Percentiles rank a stretch among this genome's conserved stretches.
These are phyloP conservation scores for Vitis rupestris DNA, from an alignment of 164 flowering plant species.

Conservation along the genomic window DNA sequence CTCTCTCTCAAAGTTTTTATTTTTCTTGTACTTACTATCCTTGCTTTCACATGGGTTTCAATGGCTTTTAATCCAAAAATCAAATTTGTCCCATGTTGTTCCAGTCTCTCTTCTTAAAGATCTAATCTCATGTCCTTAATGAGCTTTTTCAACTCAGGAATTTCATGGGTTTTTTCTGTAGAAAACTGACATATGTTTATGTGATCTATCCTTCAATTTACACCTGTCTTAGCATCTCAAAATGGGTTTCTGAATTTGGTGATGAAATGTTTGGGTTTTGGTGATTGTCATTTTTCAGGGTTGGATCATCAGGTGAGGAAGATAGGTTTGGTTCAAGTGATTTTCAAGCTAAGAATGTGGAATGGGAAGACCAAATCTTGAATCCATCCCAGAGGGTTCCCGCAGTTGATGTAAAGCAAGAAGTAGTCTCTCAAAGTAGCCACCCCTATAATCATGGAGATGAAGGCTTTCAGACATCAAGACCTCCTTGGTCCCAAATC, in stretches of 20 bases:
- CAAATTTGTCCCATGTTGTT: too few species aligned
- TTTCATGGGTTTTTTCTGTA: not conserved
- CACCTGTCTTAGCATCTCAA: not conserved
- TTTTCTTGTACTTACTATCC: not conserved
- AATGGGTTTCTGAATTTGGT: not conserved
- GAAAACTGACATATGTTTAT: not conserved
- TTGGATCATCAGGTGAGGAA: slow-evolving; percentile 33
- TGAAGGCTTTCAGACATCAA: slow-evolving; percentile 20
- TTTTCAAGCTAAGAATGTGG: slow-evolving; percentile 24
- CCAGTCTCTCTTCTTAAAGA: too few species aligned
- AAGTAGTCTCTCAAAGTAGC: slow-evolving; percentile 5
- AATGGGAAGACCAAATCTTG: slow-evolving; percentile 28
- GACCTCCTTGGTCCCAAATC: slow-evolving; percentile 25
- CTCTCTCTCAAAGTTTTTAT: slow-evolving; percentile 2
- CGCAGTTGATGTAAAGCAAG: slow-evolving; percentile 25
- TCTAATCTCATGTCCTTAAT: too few species aligned
- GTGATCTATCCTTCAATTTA: not conserved
- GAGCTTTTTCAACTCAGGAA: not conserved
- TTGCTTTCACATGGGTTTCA: too few species aligned
- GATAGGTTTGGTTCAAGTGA: slow-evolving; percentile 15
- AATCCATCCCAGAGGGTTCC: slow-evolving; percentile 11
- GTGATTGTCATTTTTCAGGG: slow-evolving; percentile 17
- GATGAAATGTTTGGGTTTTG: slow-evolving; percentile 9
- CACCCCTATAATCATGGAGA: slow-evolving; percentile 11
- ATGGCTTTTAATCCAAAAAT: too few species aligned